phyloP scores from a whole-genome alignment of 2,329 filamentous ascomycete species.

The Alternaria gaisen region DNA sequence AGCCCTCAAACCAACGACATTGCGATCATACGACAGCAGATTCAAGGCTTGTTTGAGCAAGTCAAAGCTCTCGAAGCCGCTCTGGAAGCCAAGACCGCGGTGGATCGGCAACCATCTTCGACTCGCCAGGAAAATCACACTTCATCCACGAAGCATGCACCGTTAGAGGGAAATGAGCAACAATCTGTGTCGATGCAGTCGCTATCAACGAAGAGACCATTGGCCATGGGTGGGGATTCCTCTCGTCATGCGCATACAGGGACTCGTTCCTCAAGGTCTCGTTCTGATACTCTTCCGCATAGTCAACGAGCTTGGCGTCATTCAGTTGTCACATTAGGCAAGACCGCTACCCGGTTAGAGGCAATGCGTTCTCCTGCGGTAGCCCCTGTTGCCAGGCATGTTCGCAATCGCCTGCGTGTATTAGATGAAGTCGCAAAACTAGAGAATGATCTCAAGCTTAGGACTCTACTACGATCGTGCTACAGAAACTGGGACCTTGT shows the following conservation, averaged over 20 bases:
- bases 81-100: constrained; percentile 3
- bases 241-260: not conserved
- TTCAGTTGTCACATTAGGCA: not conserved
- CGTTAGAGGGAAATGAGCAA: not conserved
- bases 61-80: constrained; percentile 22
- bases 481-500: not conserved
- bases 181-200: not conserved
- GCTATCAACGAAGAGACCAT: not conserved
- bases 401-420: constrained; percentile 3
- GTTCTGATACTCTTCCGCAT: not conserved
- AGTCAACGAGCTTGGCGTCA: not conserved
- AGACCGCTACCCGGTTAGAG: not conserved
- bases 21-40: constrained; percentile 15
- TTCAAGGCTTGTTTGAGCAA: constrained; percentile 26
- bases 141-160: not conserved
- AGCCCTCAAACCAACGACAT: not conserved
- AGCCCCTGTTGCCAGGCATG: not conserved
- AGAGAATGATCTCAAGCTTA: not conserved
- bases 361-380: constrained; percentile 2
- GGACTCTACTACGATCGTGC: not conserved
- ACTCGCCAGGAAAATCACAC: not conserved
- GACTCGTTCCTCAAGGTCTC: not conserved
- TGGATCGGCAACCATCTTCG: not conserved
- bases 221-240: not conserved
- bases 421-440: constrained; percentile 2